A percentile compares a stretch with the other conserved stretches of the same genome.
Evolutionary conservation across 1,284 basidiomycete genomes (phyloP).

Genomic region (Phellinidium pouzarii): DNA sequence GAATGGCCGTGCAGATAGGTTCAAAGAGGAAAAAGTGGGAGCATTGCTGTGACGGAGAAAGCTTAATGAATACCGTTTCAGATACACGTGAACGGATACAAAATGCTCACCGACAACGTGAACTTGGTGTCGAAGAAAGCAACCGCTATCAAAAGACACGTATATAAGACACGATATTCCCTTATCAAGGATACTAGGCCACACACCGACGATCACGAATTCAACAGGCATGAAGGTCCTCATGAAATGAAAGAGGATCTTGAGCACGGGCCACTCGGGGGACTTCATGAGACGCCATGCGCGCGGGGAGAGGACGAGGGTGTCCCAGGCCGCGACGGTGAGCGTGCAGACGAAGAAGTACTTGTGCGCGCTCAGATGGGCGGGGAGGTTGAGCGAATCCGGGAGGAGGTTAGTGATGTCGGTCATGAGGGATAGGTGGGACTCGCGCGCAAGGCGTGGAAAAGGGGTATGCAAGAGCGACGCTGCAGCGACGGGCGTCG

Average conservation of each 20-base stretch:
- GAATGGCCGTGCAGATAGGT: slow-evolving; percentile 72
- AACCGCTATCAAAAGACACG: slow-evolving; percentile 41
- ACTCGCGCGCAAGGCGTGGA: background rate
- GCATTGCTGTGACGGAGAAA: slow-evolving; percentile 43
- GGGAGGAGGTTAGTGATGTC: slow-evolving; percentile 35
- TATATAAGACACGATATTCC: slow-evolving; percentile 6
- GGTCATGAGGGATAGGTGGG: slow-evolving; percentile 3
- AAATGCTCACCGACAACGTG: slow-evolving; percentile 40
- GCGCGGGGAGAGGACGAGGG: slow-evolving; percentile 70
- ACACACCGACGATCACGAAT: slow-evolving; percentile 66
- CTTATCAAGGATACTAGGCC: background rate
- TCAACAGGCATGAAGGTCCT: slow-evolving; percentile 69
- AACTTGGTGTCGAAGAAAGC: slow-evolving; percentile 76
- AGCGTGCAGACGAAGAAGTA: slow-evolving; percentile 82
- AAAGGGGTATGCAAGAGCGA: background rate
- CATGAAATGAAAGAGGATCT: slow-evolving; percentile 66
- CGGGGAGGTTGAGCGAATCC: slow-evolving; percentile 56
- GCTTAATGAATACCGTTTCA: background rate
- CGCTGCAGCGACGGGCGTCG: background rate
- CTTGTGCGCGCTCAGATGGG: slow-evolving; percentile 75
- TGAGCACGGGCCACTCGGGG: slow-evolving; percentile 70
- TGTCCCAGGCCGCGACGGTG: slow-evolving; percentile 81
- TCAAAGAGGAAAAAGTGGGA: slow-evolving; percentile 73
- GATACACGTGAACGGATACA: background rate
- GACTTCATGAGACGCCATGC: slow-evolving; percentile 63